Conservation (phyloP, 768 basidiomycete species). For the Boletus rex-veris region DNA sequence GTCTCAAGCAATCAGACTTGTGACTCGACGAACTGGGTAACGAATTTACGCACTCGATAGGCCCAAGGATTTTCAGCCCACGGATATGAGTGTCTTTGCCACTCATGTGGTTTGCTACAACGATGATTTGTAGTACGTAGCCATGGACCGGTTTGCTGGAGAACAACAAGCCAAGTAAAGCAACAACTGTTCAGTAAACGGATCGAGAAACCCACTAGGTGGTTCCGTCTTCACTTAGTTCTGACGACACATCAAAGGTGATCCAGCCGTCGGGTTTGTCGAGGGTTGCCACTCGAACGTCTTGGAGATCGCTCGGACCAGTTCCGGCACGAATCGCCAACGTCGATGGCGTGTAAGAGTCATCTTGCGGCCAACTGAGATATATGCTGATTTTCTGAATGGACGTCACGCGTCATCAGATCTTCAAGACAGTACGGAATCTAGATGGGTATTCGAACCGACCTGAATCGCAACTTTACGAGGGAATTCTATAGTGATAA, state of each 20-base stretch:
- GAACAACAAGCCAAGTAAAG: background rate
- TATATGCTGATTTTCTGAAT: slow-evolving; percentile 81
- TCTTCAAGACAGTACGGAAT: background rate
- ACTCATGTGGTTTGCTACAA: slow-evolving; percentile 94
- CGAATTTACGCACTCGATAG: slow-evolving; percentile 57
- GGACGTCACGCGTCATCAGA: background rate
- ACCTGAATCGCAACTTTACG: slow-evolving; percentile 88
- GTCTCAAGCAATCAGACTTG: background rate
- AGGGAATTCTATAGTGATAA: slow-evolving; percentile 91
- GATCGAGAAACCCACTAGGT: slow-evolving; percentile 57
- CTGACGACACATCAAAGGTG: slow-evolving; percentile 78
- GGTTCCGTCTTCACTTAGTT: slow-evolving; percentile 73
- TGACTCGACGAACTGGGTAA: background rate
- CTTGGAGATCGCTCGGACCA: slow-evolving; percentile 86
- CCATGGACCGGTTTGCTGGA: slow-evolving; percentile 81
- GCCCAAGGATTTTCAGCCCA: slow-evolving; percentile 83
- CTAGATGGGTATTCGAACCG: background rate
- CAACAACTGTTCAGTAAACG: background rate
- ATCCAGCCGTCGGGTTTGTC: slow-evolving; percentile 96
- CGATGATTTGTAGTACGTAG: slow-evolving; percentile 86
- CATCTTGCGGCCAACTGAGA: slow-evolving; percentile 79
- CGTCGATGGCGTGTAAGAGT: slow-evolving; percentile 95
- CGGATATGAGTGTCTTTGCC: slow-evolving; percentile 99
- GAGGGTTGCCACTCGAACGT: slow-evolving; percentile 79
- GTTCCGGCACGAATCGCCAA: slow-evolving; percentile 91